These are phyloP conservation scores for Pneumocystis jirovecii DNA, from an alignment of 1,139 yeast genomes.

Conservation along the genomic window DNA sequence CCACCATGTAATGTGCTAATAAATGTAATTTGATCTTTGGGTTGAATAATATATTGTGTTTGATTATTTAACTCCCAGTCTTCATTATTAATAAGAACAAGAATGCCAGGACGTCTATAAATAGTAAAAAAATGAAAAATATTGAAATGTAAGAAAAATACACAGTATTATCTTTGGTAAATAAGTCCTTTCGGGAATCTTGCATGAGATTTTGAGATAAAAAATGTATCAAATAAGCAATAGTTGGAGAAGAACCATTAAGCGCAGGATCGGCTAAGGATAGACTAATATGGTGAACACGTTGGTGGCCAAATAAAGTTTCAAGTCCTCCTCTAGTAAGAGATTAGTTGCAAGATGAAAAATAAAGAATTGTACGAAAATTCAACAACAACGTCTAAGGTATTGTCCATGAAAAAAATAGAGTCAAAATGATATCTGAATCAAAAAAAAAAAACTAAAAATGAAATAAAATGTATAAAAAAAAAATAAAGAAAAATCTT, in stretches of 20 bases:
- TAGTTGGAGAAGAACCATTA: neutral
- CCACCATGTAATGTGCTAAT: constrained; percentile 96
- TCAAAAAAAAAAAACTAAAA: neutral
- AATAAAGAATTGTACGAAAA: neutral
- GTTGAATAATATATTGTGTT: constrained; percentile 58
- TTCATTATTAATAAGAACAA: constrained; percentile 81
- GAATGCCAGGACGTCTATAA: constrained; percentile 70
- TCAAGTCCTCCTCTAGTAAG: neutral
- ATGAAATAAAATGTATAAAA: neutral
- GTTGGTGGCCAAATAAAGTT: neutral
- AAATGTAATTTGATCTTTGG: constrained; percentile 67
- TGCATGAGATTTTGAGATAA: constrained; percentile 18
- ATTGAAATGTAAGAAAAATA: neutral
- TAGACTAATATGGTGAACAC: neutral
- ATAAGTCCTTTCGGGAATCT: constrained; percentile 1
- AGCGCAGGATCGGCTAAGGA: neutral
- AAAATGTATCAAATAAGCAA: constrained; percentile 14
- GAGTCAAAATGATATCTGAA: neutral
- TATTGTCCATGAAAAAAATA: neutral
- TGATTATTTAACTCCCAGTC: constrained; percentile 96
- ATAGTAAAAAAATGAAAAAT: neutral
- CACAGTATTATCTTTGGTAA: constrained; percentile 4
- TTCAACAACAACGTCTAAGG: neutral
- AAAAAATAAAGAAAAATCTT: neutral
- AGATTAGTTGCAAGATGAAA: neutral